Evolutionary conservation across 371 early-diverging fungal genomes (phyloP), one percentile per base, ranked within the genome.

Genomic region (Entomophthora muscae): DNA sequence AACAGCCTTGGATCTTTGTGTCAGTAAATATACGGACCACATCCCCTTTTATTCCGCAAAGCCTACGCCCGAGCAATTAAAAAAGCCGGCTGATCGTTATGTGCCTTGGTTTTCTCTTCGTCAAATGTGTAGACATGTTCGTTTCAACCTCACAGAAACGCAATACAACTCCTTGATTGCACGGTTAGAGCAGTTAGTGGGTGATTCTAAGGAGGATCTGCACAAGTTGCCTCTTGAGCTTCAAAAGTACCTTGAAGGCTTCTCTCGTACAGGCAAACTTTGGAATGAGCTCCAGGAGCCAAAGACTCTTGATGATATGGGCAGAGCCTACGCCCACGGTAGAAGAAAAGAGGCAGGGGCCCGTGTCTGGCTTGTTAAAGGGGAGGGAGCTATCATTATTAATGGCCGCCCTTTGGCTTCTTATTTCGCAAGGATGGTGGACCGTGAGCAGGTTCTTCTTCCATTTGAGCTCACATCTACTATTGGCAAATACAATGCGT

Each of bases 291-390:
- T 69, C 57, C 26, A 27, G 53, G 69, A 75, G 64, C 62, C 69
- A 59, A 74, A 79, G 62, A 65, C 63, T 1, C 64, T 88, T 64
- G 94, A 95, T 68, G 79, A 81, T 23, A 65, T 79, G 57, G 93
- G 94, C 3, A 75, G 91, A 54, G 84, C 90, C 27, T 83, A 79
- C 71, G 88, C 89, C 0, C 76, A 77, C 3, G 97, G 91, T 0
- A 80, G 88, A 52, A 80, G 95, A 67, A 96, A 96, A 80, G 83
- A 85, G 62, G 83, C 95, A 0, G 73, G 72, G 13, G 90, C 93
- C 3, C 76, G 81, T 30, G 86, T 80, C 56, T 92, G 83, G 80
- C 71, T 93, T 0, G 84, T 91, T 2, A 67, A 67, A 13, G 92
- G 90, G 1, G 81, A 85, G 29, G 89, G 89, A 13, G 73, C 81